Conservation (phyloP, 176 grass and related monocot genomes). For the Alopecurus myosuroides region DNA sequence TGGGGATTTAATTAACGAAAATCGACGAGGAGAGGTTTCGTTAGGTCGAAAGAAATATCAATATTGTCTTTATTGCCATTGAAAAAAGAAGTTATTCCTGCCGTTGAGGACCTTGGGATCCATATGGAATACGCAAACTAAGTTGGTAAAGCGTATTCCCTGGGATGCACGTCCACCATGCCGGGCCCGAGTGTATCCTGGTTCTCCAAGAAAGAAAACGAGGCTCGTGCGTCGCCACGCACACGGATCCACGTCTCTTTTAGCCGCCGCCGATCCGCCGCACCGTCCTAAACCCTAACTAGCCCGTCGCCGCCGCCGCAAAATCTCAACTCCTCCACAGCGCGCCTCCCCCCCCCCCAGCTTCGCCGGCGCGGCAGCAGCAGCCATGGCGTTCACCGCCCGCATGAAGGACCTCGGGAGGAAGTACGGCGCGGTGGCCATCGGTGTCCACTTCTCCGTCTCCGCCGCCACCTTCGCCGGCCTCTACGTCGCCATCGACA, state of each 20-base stretch:
- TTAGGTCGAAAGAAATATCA: no score
- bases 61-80: no score
- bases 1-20: no score
- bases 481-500: constrained; percentile 89
- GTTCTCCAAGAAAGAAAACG: constrained; percentile 4
- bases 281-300: constrained; percentile 26
- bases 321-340: constrained; percentile 10
- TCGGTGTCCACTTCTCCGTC: constrained; percentile 84
- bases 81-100: no score
- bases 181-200: not conserved
- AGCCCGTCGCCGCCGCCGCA: not conserved
- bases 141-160: not conserved
- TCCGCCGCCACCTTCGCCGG: constrained; percentile 66
- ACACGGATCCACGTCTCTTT: not conserved
- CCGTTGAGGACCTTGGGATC: no score
- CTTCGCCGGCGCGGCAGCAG: not conserved
- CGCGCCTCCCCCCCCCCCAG: not conserved
- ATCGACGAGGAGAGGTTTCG: no score
- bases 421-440: constrained; percentile 89
- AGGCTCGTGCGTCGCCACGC: not conserved
- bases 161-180: not conserved
- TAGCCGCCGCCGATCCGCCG: constrained; percentile 6
- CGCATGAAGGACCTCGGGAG: constrained; percentile 61
- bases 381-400: constrained; percentile 68
- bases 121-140: not conserved